A percentile compares a stretch with the other conserved stretches of the same genome.
Evolutionary conservation across 495 filamentous ascomycete genomes (phyloP).

Genomic region (Xylaria sp.): DNA sequence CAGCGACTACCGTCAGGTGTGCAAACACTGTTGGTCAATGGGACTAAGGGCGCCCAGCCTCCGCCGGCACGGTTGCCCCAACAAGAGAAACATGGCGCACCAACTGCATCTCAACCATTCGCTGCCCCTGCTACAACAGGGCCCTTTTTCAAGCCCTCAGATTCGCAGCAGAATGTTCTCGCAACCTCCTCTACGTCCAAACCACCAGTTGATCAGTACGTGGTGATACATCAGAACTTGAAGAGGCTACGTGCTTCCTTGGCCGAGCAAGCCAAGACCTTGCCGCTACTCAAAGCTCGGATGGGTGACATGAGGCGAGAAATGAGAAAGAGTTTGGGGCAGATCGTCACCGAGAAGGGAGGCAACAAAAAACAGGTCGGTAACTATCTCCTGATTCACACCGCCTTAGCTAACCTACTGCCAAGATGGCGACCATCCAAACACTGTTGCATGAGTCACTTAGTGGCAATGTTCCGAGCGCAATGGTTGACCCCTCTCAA

Average conservation of each 20-base stretch:
- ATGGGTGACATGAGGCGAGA: conserved; percentile 79
- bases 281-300: conserved; percentile 60
- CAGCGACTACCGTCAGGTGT: conserved; percentile 29
- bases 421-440: conserved; percentile 56
- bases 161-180: background rate
- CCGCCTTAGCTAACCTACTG: conserved; percentile 21
- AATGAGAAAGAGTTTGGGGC: conserved; percentile 74
- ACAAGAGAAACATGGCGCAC: background rate
- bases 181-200: conserved; percentile 4
- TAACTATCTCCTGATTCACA: conserved; percentile 5
- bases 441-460: conserved; percentile 49
- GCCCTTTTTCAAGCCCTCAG: background rate
- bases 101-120: conserved; percentile 18
- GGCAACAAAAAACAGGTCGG: conserved; percentile 67
- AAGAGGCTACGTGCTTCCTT: conserved; percentile 73
- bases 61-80: conserved; percentile 24
- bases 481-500: conserved; percentile 68
- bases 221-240: conserved; percentile 72
- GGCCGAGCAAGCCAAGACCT: conserved; percentile 54
- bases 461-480: conserved; percentile 53
- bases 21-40: conserved; percentile 26
- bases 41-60: conserved; percentile 26
- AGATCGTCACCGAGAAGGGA: conserved; percentile 69
- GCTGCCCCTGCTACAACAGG: conserved; percentile 14
- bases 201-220: conserved; percentile 56